Conservation (phyloP, 352 stramenopile genomes). For the Pythium coloratum region DNA sequence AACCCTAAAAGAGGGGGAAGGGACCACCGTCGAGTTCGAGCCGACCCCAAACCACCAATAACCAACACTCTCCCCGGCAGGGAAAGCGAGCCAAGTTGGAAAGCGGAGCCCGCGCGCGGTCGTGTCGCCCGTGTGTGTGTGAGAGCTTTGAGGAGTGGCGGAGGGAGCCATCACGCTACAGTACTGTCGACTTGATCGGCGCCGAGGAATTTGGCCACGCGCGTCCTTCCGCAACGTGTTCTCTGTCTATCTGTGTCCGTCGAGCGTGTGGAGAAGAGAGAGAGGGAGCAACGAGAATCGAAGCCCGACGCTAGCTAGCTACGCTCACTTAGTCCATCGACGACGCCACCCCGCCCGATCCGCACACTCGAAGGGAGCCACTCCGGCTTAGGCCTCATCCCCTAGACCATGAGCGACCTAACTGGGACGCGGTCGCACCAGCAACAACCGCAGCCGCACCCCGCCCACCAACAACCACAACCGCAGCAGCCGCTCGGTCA, state of each 20-base stretch:
- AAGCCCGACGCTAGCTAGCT: neutral
- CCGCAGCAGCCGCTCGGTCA: constrained; percentile 27
- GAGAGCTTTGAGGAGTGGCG: constrained; percentile 23
- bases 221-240: constrained; percentile 3
- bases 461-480: constrained; percentile 29
- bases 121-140: constrained; percentile 26
- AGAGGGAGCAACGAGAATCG: neutral
- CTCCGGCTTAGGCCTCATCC: neutral
- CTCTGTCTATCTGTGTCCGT: constrained; percentile 9
- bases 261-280: constrained; percentile 2
- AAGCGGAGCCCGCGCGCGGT: constrained; percentile 14
- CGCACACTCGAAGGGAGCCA: neutral
- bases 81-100: constrained; percentile 28
- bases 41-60: constrained; percentile 30
- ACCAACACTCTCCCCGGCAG: constrained; percentile 29
- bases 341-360: neutral
- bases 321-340: neutral
- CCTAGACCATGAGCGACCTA: constrained; percentile 26
- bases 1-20: constrained; percentile 23
- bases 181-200: neutral
- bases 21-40: constrained; percentile 17
- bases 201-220: constrained; percentile 11
- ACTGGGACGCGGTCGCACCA: constrained; percentile 21
- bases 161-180: constrained; percentile 18
- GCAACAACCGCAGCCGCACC: constrained; percentile 20